A percentile compares a stretch with the other conserved stretches of the same genome.
Evolutionary conservation across 345 rosid species (phyloP).

Genomic region (Excoecaria cochinchinensis): DNA sequence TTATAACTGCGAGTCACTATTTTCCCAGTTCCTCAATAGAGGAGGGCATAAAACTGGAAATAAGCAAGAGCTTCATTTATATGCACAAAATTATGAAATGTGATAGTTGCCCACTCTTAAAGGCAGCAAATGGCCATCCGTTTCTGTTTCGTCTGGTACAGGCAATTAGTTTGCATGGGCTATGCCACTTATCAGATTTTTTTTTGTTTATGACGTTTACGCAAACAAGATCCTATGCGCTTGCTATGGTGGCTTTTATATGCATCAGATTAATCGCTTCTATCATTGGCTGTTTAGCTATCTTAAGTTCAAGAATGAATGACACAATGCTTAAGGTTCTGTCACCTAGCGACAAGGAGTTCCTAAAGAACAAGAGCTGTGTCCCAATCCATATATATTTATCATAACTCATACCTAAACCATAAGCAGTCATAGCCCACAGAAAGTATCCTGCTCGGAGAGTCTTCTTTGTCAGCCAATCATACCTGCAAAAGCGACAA

Average conservation of each 20-base stretch:
- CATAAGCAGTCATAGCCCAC: slow-evolving; percentile 93
- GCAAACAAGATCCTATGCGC: background rate
- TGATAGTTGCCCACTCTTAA: background rate
- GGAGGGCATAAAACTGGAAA: background rate
- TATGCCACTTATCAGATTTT: background rate
- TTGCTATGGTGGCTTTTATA: background rate
- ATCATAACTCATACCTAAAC: slow-evolving; percentile 58
- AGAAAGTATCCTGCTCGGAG: slow-evolving; percentile 78
- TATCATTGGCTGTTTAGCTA: background rate
- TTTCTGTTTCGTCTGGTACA: background rate
- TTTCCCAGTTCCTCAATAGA: background rate
- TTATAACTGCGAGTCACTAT: background rate
- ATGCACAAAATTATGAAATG: background rate
- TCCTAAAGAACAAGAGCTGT: background rate
- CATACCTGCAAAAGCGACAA: slow-evolving; percentile 56
- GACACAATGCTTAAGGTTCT: background rate
- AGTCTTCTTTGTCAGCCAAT: slow-evolving; percentile 79
- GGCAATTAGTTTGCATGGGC: background rate
- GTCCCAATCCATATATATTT: background rate
- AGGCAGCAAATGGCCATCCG: background rate
- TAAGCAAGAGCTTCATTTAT: too few species aligned
- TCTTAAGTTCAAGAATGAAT: background rate
- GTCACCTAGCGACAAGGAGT: background rate
- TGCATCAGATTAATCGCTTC: slow-evolving; percentile 1
- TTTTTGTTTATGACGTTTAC: too few species aligned